phyloP scores from a whole-genome alignment of 345 rosid species.

The Salix suchowensis region DNA sequence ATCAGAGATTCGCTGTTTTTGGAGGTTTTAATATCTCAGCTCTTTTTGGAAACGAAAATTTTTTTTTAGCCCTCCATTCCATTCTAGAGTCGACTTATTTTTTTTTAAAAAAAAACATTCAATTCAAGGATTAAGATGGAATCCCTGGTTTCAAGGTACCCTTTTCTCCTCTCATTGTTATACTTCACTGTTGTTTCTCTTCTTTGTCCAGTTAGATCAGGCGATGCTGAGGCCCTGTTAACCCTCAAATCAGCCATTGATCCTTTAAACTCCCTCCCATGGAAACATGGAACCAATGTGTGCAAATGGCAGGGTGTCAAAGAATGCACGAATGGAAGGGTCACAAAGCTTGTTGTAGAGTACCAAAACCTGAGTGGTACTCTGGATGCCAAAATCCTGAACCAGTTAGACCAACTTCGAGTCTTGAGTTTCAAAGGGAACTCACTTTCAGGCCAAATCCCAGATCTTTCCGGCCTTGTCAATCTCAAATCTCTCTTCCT shows the following conservation, averaged over 20 bases:
- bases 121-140: constrained; percentile 21
- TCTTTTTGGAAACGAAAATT: constrained; percentile 11
- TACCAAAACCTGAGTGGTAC: constrained; percentile 57
- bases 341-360: constrained; percentile 79
- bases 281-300: constrained; percentile 45
- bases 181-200: constrained; percentile 15
- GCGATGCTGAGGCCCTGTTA: constrained; percentile 60
- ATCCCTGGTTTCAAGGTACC: constrained; percentile 25
- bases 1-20: neutral
- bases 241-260: constrained; percentile 65
- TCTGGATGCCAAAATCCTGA: constrained; percentile 43
- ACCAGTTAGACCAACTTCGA: constrained; percentile 73
- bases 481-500: constrained; percentile 83
- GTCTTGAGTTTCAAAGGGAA: constrained; percentile 87
- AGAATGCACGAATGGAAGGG: constrained; percentile 69
- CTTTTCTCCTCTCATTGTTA: constrained; percentile 24
- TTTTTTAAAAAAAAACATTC: neutral
- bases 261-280: constrained; percentile 49
- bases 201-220: constrained; percentile 51
- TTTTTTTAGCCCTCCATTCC: neutral
- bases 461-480: constrained; percentile 53
- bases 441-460: constrained; percentile 70
- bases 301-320: constrained; percentile 80
- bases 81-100: neutral
- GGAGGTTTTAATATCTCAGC: neutral